phyloP scores from a whole-genome alignment of 805 yeast species.

The Suhomyces sp. region DNA sequence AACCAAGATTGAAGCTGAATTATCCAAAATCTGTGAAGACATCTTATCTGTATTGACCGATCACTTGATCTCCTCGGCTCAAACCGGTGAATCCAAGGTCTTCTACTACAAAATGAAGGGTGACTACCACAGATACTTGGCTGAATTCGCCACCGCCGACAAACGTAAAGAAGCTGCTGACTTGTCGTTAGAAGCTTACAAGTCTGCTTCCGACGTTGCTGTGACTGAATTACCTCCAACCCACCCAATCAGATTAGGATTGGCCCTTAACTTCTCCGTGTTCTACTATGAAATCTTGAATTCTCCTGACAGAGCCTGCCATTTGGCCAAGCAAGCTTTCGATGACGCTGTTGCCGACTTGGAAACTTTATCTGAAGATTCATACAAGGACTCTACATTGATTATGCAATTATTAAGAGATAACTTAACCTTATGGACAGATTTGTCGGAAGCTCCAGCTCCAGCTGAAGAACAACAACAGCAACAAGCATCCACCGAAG shows the following conservation, averaged over 20 bases:
- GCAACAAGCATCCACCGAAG: constrained; percentile 14
- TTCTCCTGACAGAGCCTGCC: constrained; percentile 98
- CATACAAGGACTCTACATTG: constrained; percentile 96
- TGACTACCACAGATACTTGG: constrained; percentile 98
- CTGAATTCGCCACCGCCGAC: constrained; percentile 91
- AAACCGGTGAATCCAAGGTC: constrained; percentile 95
- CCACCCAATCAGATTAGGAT: constrained; percentile 96
- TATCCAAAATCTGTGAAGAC: constrained; percentile 91
- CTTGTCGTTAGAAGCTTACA: constrained; percentile 89
- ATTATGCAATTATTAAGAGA: constrained; percentile 99
- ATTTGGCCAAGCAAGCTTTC: constrained; percentile 97
- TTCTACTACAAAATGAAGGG: constrained; percentile 99
- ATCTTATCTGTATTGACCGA: constrained; percentile 82
- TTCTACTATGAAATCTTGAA: constrained; percentile 97
- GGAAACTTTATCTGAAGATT: constrained; percentile 95
- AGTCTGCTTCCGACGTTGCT: constrained; percentile 94
- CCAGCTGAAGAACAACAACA: constrained; percentile 31
- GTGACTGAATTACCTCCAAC: constrained; percentile 97
- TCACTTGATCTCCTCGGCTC: constrained; percentile 91
- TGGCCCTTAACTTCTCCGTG: constrained; percentile 96
- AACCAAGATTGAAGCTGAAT: constrained; percentile 88
- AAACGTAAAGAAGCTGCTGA: constrained; percentile 92
- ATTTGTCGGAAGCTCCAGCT: constrained; percentile 75
- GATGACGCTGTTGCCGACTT: constrained; percentile 99
- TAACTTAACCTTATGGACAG: constrained; percentile 98